phyloP scores from a whole-genome alignment of 768 basidiomycete species.

The Mycena capillaripes region DNA sequence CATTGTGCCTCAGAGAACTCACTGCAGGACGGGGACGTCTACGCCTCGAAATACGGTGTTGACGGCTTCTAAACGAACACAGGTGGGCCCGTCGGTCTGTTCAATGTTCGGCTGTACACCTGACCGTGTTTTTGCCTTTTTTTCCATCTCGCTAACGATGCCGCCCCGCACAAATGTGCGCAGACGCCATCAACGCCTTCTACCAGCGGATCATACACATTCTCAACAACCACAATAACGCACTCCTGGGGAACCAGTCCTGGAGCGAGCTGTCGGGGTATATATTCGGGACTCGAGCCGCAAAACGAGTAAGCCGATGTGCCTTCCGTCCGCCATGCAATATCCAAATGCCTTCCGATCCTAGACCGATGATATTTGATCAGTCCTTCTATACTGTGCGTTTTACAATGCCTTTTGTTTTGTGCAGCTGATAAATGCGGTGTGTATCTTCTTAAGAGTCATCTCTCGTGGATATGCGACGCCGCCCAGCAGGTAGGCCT shows the following conservation, averaged over 20 bases:
- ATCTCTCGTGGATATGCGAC: constrained; percentile 39
- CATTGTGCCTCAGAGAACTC: constrained; percentile 47
- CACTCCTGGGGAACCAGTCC: constrained; percentile 47
- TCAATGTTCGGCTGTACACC: too few species aligned
- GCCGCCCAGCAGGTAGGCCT: constrained; percentile 35
- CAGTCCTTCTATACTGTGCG: constrained; percentile 32
- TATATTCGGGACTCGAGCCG: constrained; percentile 55
- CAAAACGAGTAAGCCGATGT: constrained; percentile 47
- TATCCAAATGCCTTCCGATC: neutral
- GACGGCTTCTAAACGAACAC: constrained; percentile 49
- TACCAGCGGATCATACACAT: constrained; percentile 52
- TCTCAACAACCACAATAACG: constrained; percentile 51
- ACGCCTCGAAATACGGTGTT: constrained; percentile 46
- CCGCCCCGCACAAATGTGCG: too few species aligned
- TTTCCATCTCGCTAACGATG: neutral
- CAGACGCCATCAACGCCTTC: constrained; percentile 46
- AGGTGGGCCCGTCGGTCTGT: constrained; percentile 34
- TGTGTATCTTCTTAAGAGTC: neutral
- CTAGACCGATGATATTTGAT: constrained; percentile 44
- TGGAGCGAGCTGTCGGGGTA: constrained; percentile 53
- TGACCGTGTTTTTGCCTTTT: too few species aligned
- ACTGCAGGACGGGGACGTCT: constrained; percentile 48
- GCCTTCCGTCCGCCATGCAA: neutral
- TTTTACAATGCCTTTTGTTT: neutral
- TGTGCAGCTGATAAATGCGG: neutral